Conservation (phyloP, 345 rosid genomes). For the Garcia nutans region DNA sequence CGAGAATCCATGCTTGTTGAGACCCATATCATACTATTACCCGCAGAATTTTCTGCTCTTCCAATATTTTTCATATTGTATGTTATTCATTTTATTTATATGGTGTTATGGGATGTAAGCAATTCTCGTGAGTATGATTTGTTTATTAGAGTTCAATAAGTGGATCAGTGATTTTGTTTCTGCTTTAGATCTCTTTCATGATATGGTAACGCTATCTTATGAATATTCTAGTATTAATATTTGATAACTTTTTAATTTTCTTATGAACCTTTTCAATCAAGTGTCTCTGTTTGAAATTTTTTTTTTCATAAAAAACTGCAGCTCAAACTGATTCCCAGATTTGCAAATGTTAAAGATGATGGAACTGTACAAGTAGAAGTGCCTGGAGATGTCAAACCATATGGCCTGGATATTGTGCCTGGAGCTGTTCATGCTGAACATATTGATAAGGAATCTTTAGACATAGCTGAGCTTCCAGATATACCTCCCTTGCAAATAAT, state of each 20-base stretch:
- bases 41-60: neutral
- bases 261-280: neutral
- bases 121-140: neutral
- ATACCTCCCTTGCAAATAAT: slow-evolving; percentile 53
- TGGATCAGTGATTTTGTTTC: neutral
- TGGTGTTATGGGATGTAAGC: neutral
- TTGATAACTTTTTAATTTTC: neutral
- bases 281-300: neutral
- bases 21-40: neutral
- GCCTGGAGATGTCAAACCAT: slow-evolving; percentile 39
- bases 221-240: neutral
- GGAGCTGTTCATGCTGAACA: slow-evolving; percentile 26
- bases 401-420: slow-evolving; percentile 29
- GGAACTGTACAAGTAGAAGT: slow-evolving; percentile 58
- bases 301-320: slow-evolving; percentile 22
- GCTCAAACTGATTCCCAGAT: slow-evolving; percentile 47
- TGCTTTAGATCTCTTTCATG: neutral
- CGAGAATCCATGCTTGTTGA: neutral
- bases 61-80: neutral
- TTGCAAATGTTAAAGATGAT: slow-evolving; percentile 43
- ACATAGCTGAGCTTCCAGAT: slow-evolving; percentile 16
- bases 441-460: slow-evolving; percentile 33
- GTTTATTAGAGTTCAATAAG: neutral
- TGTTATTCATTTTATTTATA: neutral
- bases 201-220: neutral